Evolutionary conservation across 225 moss, liverwort and hornwort species (phyloP), one percentile per base, ranked within the genome.

Genomic region (Sphagnum tenellum): DNA sequence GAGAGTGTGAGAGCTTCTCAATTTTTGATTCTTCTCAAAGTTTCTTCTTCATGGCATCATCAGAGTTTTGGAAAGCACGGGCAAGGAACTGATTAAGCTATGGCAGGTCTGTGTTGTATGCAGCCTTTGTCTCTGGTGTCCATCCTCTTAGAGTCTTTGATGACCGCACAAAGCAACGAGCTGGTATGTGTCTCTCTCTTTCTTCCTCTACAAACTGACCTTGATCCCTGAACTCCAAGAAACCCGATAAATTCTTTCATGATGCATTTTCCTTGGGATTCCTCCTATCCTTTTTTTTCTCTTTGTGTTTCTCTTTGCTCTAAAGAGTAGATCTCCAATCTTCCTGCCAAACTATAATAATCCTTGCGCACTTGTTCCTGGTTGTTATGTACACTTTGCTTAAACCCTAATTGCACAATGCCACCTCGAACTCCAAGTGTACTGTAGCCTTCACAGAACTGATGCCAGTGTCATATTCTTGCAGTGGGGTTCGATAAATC

Each of bases 121-220:
- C 82, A 5, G 86, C 82, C 5, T 86, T 82, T 49, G 86, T 86
- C 4, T 77, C 82, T 2, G 65, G 80, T n/a, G 70, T 79, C 2
- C 82, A 86, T 62, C 86, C 86, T 4, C 69, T 82, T 46, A 79
- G 80, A 50, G 77, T 86, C 4, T 86, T 86, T 62, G 77, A 86
- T 45, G 82, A 86, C 57, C 64, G 82, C 45, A 61, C 67, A 62
- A 82, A 74, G 74, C 77, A 75, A 69, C 75, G 86, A 51, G 73
- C 72, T 57, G 64, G 71, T 71, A 59, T 3, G n/a, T 44, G 12
- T 59, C 12, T 44, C 59, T 59, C 3, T 45, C 59, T 52, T 9
- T 52, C 52, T 52, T 9, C 29, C 29, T 29, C 29, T 29, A 29
- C 29, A 29, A 29, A 29, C 29, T 29, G 29, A 29, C 29, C 29